phyloP scores from a whole-genome alignment of 73 alveolate genomes.

The Symbiodinium pilosum region DNA sequence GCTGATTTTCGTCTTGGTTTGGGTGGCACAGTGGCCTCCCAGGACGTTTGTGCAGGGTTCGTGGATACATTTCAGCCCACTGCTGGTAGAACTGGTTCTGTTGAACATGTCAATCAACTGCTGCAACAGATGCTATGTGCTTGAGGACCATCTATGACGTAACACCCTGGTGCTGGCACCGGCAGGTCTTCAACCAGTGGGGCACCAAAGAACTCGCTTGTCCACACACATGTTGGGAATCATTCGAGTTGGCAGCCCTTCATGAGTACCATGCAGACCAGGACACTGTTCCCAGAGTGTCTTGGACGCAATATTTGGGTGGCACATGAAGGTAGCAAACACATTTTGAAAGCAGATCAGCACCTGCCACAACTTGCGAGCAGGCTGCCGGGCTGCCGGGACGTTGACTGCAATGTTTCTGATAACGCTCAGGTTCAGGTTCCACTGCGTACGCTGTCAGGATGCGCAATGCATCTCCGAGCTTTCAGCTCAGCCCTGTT shows the following conservation, averaged over 20 bases:
- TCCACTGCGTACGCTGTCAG: slow-evolving; percentile 69
- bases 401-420: not conserved
- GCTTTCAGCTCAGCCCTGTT: slow-evolving; percentile 3
- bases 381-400: no score
- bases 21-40: slow-evolving; percentile 85
- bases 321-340: no score
- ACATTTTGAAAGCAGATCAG: no score
- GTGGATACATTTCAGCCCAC: not conserved
- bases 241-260: no score
- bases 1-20: slow-evolving; percentile 1
- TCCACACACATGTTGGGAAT: no score
- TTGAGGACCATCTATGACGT: slow-evolving; percentile 47
- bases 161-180: slow-evolving; percentile 88
- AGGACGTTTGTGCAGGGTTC: no score
- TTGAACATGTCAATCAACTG: not conserved
- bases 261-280: no score
- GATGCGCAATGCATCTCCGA: slow-evolving; percentile 17
- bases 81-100: not conserved
- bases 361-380: no score
- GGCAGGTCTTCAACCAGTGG: slow-evolving; percentile 67
- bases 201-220: not conserved
- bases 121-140: not conserved
- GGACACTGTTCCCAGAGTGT: slow-evolving; percentile 18
- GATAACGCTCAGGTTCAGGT: slow-evolving; percentile 18
- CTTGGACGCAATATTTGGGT: not conserved